These are phyloP conservation scores for Ganoderma lucidum DNA, from an alignment of 1,284 basidiomycete genomes.

Conservation along the genomic window DNA sequence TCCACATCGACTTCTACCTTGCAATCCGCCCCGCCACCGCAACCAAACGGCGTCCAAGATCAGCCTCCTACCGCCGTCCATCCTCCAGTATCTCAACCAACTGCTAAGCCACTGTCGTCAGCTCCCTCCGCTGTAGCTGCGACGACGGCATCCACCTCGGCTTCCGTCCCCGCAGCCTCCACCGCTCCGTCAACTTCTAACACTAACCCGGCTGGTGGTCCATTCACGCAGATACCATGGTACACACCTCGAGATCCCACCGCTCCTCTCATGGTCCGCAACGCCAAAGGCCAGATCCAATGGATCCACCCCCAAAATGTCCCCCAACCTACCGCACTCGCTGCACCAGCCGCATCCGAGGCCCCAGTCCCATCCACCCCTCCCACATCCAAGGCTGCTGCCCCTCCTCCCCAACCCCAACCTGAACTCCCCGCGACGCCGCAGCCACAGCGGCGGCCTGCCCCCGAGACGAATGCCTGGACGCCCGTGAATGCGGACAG, in stretches of 20 bases:
- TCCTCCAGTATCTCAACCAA: neutral
- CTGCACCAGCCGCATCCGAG: neutral
- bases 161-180: neutral
- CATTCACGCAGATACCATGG: slow-evolving; percentile 10
- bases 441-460: slow-evolving; percentile 6
- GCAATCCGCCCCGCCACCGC: neutral
- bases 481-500: slow-evolving; percentile 48
- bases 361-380: neutral
- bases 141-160: neutral
- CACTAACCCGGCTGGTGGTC: neutral
- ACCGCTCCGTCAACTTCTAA: neutral
- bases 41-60: neutral
- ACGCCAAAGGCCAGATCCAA: slow-evolving; percentile 18
- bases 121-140: neutral
- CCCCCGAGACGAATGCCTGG: slow-evolving; percentile 24
- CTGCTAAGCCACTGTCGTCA: neutral
- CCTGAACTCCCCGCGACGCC: neutral
- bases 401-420: too few species aligned
- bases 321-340: neutral
- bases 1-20: neutral
- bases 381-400: neutral
- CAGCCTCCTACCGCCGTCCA: neutral
- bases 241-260: slow-evolving; percentile 20
- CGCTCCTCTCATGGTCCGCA: slow-evolving; percentile 20
- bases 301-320: slow-evolving; percentile 10